These are phyloP conservation scores for Claviceps sorghi DNA, from an alignment of 2,329 filamentous ascomycete species.

Conservation along the genomic window DNA sequence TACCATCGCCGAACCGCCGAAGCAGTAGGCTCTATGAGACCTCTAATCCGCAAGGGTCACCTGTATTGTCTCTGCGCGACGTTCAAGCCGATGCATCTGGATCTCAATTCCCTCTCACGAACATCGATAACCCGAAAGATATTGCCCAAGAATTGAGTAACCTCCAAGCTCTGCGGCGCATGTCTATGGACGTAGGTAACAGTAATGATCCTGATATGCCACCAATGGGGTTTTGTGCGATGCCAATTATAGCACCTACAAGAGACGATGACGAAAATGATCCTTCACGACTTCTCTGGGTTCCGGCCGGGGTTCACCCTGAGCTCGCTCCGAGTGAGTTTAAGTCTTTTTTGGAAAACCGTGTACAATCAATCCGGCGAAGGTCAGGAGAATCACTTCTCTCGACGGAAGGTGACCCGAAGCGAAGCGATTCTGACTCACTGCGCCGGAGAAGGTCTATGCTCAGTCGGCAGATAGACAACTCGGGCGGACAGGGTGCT, in stretches of 20 bases:
- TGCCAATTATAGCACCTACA: slow-evolving; percentile 57
- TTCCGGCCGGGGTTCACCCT: slow-evolving; percentile 84
- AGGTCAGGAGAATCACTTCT: slow-evolving; percentile 61
- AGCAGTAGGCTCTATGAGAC: slow-evolving; percentile 26
- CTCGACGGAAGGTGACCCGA: slow-evolving; percentile 36
- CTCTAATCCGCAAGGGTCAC: slow-evolving; percentile 32
- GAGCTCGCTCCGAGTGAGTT: slow-evolving; percentile 93
- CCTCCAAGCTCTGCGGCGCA: slow-evolving; percentile 71
- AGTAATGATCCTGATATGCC: slow-evolving; percentile 60
- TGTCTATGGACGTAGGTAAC: slow-evolving; percentile 87
- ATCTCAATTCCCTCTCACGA: slow-evolving; percentile 64
- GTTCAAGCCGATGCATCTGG: slow-evolving; percentile 47
- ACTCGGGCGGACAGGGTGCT: slow-evolving; percentile 39
- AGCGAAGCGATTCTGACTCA: slow-evolving; percentile 39
- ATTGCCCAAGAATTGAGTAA: slow-evolving; percentile 89
- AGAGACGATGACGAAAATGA: slow-evolving; percentile 73
- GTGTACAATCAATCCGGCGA: slow-evolving; percentile 77
- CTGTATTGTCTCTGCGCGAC: slow-evolving; percentile 37
- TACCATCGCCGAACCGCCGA: slow-evolving; percentile 25
- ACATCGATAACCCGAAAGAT: slow-evolving; percentile 77
- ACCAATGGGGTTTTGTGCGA: slow-evolving; percentile 50
- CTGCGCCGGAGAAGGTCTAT: slow-evolving; percentile 85
- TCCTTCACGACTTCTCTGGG: slow-evolving; percentile 81
- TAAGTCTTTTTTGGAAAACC: slow-evolving; percentile 88
- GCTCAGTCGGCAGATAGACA: slow-evolving; percentile 83